Evolutionary conservation across 257 asterid genomes (phyloP), one percentile per base, ranked within the genome.

Genomic region (Nyctanthes arbortristis): DNA sequence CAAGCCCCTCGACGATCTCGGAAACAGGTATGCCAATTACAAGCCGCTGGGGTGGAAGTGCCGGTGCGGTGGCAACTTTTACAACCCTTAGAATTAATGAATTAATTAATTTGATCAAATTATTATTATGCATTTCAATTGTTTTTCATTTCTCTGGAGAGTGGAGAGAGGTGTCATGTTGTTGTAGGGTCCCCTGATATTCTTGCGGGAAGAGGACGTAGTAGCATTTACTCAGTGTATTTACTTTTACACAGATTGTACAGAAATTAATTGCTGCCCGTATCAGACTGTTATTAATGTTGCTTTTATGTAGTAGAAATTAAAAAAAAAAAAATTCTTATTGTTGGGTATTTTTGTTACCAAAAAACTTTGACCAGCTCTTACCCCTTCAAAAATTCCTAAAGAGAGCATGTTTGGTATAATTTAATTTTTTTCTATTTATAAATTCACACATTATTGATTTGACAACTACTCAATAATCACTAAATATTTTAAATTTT

Each of bases 11-110:
- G 84, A 83, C 58, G 76, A 79, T 79, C 73, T n/a, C n/a, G 84
- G 81, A 3, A 87, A 87, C 83, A 83, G 96, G 89, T 91, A 94
- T 86, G 86, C 99, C 29, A 91, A 94, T 85, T 94, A 94, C 88
- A 94, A 94, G 90, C 99, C 99, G 27, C 90, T 94, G 1, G 99
- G 96, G 0, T 94, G 99, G 99, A 91, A 91, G 70, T 91, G 99
- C 89, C 84, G 91, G 72, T 94, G 99, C 70, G 87, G 68, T 33
- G 91, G 89, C 73, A 88, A 88, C 56, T 72, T 91, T 30, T 94
- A 82, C 84, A 91, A 91, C 34, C 99, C 99, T 64, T 91, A 65
- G 28, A 30, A 33, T 40, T 0, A n/a, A n/a, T n/a, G n/a, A n/a
- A n/a, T n/a, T n/a, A n/a, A n/a, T n/a, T n/a, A 25, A 40, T 24